A percentile compares a stretch with the other conserved stretches of the same genome.
phyloP scores from a whole-genome alignment of 2,329 filamentous ascomycete genomes.

The Epichloe elymi region DNA sequence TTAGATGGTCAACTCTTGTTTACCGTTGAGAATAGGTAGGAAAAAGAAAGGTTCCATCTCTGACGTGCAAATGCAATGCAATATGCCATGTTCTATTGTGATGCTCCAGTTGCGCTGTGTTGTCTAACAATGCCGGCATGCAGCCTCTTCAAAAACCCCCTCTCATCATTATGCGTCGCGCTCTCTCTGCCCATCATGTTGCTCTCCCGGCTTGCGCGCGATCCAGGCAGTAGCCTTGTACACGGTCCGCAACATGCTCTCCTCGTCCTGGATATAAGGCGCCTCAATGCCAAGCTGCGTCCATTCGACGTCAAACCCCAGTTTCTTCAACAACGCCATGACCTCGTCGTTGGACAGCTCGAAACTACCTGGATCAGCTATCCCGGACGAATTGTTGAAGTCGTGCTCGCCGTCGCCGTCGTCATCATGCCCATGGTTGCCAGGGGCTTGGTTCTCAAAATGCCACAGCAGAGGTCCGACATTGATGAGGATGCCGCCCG shows the following conservation, averaged over 20 bases:
- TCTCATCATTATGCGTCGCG: too few relatives aligned
- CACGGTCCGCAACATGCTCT: conserved; percentile 74
- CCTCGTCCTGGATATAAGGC: conserved; percentile 75
- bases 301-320: conserved; percentile 66
- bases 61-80: not conserved
- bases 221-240: conserved; percentile 80
- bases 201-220: conserved; percentile 49
- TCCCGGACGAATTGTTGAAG: conserved; percentile 44
- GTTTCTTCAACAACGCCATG: conserved; percentile 53
- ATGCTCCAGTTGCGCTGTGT: not conserved
- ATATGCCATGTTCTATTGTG: not conserved
- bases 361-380: conserved; percentile 79
- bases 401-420: conserved; percentile 38
- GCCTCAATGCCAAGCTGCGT: conserved; percentile 47
- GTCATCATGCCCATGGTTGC: conserved; percentile 39
- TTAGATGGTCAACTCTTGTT: too few relatives aligned
- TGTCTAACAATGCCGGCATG: not conserved
- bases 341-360: conserved; percentile 89
- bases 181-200: not conserved
- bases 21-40: not conserved
- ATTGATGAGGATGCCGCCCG: conserved; percentile 76
- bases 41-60: not conserved
- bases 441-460: conserved; percentile 63
- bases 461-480: conserved; percentile 90
- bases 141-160: not conserved